Evolutionary conservation across 1,284 basidiomycete species (phyloP).

Genomic region (Puccinia polysora): DNA sequence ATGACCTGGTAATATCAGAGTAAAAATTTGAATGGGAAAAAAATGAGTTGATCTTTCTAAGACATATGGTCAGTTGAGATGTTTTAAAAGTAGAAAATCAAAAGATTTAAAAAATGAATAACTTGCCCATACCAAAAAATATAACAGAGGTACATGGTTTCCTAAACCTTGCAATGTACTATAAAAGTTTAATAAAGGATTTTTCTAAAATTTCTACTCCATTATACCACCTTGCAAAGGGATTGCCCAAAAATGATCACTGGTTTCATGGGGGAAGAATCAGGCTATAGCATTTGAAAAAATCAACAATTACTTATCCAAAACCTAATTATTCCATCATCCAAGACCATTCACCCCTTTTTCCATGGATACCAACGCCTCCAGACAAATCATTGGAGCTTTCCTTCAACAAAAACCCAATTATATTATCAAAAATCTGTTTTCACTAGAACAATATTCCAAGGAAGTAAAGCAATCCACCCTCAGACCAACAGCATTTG

Average conservation of each 20-base stretch:
- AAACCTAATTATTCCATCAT: conserved; percentile 1
- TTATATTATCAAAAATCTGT: neutral
- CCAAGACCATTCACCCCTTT: conserved; percentile 2
- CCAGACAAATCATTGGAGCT: conserved; percentile 17
- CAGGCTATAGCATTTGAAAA: neutral
- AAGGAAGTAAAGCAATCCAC: conserved; percentile 1
- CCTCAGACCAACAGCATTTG: neutral
- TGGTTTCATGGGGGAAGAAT: conserved; percentile 1
- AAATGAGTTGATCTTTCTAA: neutral
- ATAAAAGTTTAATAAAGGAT: conserved; percentile 4
- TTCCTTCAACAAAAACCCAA: conserved; percentile 17
- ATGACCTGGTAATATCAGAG: neutral
- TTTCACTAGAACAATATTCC: neutral
- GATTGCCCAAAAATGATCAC: neutral
- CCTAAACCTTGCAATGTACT: conserved; percentile 9
- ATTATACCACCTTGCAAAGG: conserved; percentile 5
- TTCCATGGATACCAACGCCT: neutral
- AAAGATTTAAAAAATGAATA: neutral
- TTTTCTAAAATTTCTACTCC: neutral
- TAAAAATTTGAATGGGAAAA: neutral
- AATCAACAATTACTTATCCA: neutral
- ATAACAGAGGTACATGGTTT: conserved; percentile 16
- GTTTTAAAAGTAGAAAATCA: neutral
- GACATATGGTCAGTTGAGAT: conserved; percentile 4
- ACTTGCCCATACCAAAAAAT: neutral